Percentiles rank a stretch among this genome's conserved stretches.
Conservation (phyloP, 2,329 filamentous ascomycete genomes). For the Capronia epimyces region DNA sequence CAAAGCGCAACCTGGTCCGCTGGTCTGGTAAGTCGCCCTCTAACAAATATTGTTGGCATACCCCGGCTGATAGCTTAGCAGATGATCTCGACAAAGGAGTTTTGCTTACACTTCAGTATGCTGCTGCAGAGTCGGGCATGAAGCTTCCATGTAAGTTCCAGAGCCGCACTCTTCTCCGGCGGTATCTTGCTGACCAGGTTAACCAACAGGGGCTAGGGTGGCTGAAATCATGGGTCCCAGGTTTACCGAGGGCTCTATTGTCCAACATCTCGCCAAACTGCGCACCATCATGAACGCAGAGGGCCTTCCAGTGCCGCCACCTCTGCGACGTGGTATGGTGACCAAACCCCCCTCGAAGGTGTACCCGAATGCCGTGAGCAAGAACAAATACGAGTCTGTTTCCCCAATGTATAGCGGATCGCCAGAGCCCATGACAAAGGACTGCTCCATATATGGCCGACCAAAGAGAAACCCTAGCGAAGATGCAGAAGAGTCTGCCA, state of each 20-base stretch:
- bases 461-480: not conserved
- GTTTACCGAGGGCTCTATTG: slow-evolving; percentile 42
- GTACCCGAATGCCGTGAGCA: slow-evolving; percentile 16
- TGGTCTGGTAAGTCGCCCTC: slow-evolving; percentile 38
- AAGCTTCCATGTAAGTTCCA: slow-evolving; percentile 39
- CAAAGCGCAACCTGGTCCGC: slow-evolving; percentile 38
- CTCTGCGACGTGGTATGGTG: slow-evolving; percentile 35
- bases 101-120: slow-evolving; percentile 40
- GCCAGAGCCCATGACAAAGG: not conserved
- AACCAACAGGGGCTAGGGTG: slow-evolving; percentile 31
- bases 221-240: slow-evolving; percentile 37
- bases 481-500: not conserved
- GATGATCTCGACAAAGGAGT: slow-evolving; percentile 42
- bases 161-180: not conserved
- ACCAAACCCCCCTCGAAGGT: slow-evolving; percentile 25
- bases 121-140: slow-evolving; percentile 36
- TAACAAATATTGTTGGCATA: not conserved
- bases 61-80: slow-evolving; percentile 28
- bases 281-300: slow-evolving; percentile 33
- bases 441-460: slow-evolving; percentile 7
- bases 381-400: slow-evolving; percentile 2
- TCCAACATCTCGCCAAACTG: slow-evolving; percentile 45
- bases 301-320: slow-evolving; percentile 37
- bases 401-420: slow-evolving; percentile 8
- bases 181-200: not conserved